Evolutionary conservation across 805 yeast species (phyloP), one percentile per base, ranked within the genome.

Genomic region (Saccharomycopsis selenospora): DNA sequence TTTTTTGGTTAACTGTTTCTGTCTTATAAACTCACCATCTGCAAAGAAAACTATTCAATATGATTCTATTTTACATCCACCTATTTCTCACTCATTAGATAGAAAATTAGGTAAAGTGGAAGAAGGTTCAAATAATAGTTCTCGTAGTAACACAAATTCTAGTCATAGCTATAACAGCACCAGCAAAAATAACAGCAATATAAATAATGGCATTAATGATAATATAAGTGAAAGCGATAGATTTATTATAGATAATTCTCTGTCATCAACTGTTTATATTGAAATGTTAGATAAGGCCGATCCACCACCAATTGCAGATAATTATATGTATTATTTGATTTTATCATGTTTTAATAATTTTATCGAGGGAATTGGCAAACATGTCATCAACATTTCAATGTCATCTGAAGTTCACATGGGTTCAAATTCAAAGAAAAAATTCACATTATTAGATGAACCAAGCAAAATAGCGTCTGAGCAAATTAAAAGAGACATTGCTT

Each of bases 251-350:
- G 51, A 50, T 26, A 42, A 17, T n/a, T 75, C 85, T 0, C 59
- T 68, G 2, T 63, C 75, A 42, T 76, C 79, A 55, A 69, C 81
- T 0, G 66, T 79, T 11, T 73, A 79, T 49, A 69, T 90, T 26
- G 96, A 91, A 48, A 75, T 82, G 46, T 70, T 93, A 22, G 98
- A 91, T 60, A 89, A 89, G 58, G 56, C 68, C 0, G 95, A 85
- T 24, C 81, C 96, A 0, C 96, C 96, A 0, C 58, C 69, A 1
- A 66, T 73, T 2, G 85, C 93, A 2, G 69, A 68, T 4, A 73
- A 82, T 0, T 90, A 93, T 50, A 62, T 78, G 1, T 67, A 77
- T 44, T 76, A 70, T 60, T 68, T 91, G 28, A 71, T 85, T 0
- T 66, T 80, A 43, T 68, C 70, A 13, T 71, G 82, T 30, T 56